phyloP scores from a whole-genome alignment of 1,139 yeast genomes.

The Geotrichum reessii region DNA sequence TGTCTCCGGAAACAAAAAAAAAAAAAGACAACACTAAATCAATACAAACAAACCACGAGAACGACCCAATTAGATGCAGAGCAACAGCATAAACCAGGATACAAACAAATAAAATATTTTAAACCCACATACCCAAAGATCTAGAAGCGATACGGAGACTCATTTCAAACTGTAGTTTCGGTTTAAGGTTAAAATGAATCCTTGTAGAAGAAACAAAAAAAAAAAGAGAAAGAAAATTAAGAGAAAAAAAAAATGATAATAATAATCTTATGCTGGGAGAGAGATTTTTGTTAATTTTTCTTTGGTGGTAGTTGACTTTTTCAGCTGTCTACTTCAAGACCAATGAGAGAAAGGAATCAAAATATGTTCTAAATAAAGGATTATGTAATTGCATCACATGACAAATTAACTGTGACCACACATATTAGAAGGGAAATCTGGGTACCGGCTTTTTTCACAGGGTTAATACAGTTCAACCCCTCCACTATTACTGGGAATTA shows the following conservation, averaged over 20 bases:
- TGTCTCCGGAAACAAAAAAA: background rate
- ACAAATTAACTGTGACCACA: too few relatives aligned
- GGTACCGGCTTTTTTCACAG: too few relatives aligned
- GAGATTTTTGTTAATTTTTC: background rate
- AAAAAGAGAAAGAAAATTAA: background rate
- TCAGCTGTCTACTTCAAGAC: background rate
- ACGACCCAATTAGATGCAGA: background rate
- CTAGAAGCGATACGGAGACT: constrained; percentile 31
- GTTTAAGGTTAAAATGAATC: background rate
- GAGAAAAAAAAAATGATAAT: background rate
- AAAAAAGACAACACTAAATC: background rate
- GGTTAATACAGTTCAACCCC: too few relatives aligned
- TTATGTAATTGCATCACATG: background rate
- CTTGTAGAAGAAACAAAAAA: background rate
- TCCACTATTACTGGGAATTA: background rate
- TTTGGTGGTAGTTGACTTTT: background rate
- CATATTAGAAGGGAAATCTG: too few relatives aligned
- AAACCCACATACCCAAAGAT: constrained; percentile 26
- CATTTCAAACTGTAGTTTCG: constrained; percentile 19
- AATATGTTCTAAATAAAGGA: background rate
- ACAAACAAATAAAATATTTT: background rate
- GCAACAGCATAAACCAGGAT: background rate
- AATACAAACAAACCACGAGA: background rate
- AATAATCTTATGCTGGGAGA: background rate
- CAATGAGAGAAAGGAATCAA: background rate